Base-by-base conservation (phyloP, 257 asterid species). In the Nicotiana attenuata region DNA sequence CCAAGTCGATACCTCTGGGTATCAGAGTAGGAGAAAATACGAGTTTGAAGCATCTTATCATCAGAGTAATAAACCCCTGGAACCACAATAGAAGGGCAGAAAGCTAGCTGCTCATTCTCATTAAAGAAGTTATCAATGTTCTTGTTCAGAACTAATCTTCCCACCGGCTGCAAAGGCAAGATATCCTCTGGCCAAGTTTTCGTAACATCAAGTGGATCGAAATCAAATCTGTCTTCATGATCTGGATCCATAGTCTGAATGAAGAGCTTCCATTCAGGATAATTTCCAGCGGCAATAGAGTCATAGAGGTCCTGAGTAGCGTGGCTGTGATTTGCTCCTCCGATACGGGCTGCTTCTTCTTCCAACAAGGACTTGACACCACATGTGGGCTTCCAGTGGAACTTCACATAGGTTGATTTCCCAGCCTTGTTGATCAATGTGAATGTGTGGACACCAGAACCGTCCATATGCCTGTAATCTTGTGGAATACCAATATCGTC, bases 171-270 rank as follows among this genome's bases (percentile, higher is more conserved):
- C 85, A 87, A 76, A 19, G 89, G 88, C 81, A 87, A 60, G n/a
- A 87, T 84, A 26, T 87, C 89, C 65, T 84, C 88, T 14, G 89
- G 89, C 89, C 88, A 84, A 68, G 86, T 84, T 65, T 84, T 87
- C 2, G 89, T 84, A n/a, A 85, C 88, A 87, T 87, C 89, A 52
- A 87, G 88, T 3, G 88, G 88, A 4, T 87, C 89, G 19, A 87
- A 87, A 52, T 87, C 89, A 60, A 45, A 87, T 20, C 4, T 80
- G 66, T 87, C 88, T 35, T 82, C 89, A 10, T 63, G 68, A 35
- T 63, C 85, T 20, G 86, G 88, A 80, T 84, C 88, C 73, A 87
- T 82, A 11, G 68, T 87, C 76, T 87, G 88, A 61, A 85, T 85
- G 60, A 84, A 84, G 65, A 87, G 89, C 65, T 87, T 85, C 89